Percentiles rank a stretch among this genome's conserved stretches.
Conservation (phyloP, 2,329 filamentous ascomycete species). For the Metarhizium robertsii region DNA sequence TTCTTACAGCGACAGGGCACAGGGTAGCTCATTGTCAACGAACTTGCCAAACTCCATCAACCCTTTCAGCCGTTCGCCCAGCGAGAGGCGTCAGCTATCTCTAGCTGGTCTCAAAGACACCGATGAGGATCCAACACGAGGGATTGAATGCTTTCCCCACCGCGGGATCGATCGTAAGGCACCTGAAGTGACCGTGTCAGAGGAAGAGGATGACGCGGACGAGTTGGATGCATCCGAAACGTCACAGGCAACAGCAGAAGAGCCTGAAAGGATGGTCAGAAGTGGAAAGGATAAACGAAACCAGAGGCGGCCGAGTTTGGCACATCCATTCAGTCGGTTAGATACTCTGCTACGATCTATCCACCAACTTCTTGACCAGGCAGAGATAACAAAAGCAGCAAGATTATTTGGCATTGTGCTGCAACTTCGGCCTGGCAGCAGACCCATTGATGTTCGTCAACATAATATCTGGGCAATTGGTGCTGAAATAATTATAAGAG, state of each 20-base stretch:
- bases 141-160: conserved; percentile 41
- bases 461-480: conserved; percentile 73
- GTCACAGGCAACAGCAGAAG: background rate
- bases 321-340: conserved; percentile 39
- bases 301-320: conserved; percentile 8
- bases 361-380: conserved; percentile 61
- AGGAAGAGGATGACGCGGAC: background rate
- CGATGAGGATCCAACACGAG: conserved; percentile 32
- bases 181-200: background rate
- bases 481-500: conserved; percentile 70
- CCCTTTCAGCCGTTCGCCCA: conserved; percentile 44
- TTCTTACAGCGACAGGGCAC: background rate
- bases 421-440: conserved; percentile 33
- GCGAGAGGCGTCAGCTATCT: conserved; percentile 41
- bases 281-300: background rate
- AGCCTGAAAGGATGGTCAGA: background rate
- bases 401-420: conserved; percentile 68
- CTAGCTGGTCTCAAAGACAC: conserved; percentile 42
- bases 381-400: conserved; percentile 62
- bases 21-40: conserved; percentile 4
- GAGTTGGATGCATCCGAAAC: too few relatives aligned
- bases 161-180: conserved; percentile 16
- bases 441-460: conserved; percentile 56
- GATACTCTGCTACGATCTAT: conserved; percentile 59
- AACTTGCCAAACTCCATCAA: conserved; percentile 34